Evolutionary conservation across 805 yeast genomes (phyloP).

Genomic region (Ogataea neopini): DNA sequence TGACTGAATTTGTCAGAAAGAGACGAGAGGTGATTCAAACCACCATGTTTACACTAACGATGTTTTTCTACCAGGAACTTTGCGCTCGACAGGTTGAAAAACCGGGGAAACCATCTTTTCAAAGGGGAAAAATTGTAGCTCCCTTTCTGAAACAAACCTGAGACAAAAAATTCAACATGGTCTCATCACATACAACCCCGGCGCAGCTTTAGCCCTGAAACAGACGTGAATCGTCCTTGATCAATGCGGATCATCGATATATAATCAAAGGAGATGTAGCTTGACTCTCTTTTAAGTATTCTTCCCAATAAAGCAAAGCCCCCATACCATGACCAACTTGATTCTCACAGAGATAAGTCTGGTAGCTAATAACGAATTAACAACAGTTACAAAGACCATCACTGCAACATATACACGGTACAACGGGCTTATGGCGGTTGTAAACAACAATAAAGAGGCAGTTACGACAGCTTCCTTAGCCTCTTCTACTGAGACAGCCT

Average conservation of each 20-base stretch:
- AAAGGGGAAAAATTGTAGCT: neutral
- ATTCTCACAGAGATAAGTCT: constrained; percentile 11
- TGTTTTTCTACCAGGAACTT: too few species aligned
- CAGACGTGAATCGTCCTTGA: constrained; percentile 1
- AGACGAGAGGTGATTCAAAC: too few species aligned
- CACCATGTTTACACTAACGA: too few species aligned
- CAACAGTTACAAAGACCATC: constrained; percentile 21
- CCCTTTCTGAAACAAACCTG: constrained; percentile 3
- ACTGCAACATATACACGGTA: constrained; percentile 13
- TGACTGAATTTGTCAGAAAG: too few species aligned
- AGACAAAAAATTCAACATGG: neutral
- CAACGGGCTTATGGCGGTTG: constrained; percentile 7
- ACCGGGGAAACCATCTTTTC: neutral
- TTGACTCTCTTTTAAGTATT: too few species aligned
- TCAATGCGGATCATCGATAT: neutral
- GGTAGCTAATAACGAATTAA: constrained; percentile 20
- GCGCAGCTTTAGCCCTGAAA: neutral
- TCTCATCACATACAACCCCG: constrained; percentile 3
- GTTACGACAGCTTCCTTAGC: neutral
- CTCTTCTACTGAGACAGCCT: neutral
- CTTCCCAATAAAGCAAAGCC: too few species aligned
- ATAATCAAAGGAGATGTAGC: neutral
- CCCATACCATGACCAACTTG: constrained; percentile 5
- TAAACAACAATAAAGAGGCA: constrained; percentile 7
- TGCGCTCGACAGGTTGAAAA: too few species aligned